Conservation (phyloP, 257 asterid species). For the Leonotis leonurus region DNA sequence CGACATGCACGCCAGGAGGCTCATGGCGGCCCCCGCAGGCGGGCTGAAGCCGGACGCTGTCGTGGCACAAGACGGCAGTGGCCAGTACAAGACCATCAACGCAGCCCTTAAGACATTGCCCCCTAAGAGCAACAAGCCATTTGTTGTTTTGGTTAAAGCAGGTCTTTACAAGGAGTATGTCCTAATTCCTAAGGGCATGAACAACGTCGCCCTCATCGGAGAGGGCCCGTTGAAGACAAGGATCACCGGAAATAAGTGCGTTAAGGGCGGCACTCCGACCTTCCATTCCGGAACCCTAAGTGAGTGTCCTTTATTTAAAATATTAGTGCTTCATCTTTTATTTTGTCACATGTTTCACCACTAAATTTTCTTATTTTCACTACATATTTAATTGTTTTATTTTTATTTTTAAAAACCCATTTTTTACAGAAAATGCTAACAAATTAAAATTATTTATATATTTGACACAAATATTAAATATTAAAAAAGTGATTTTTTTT, state of each 20-base stretch:
- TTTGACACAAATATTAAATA: no score
- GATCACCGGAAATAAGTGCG: constrained; percentile 40
- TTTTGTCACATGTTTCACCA: no score
- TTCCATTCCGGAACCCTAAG: constrained; percentile 44
- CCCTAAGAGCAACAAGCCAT: constrained; percentile 17
- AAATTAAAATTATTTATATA: no score
- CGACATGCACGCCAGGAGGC: constrained; percentile 20
- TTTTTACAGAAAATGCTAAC: no score
- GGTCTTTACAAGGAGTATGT: constrained; percentile 51
- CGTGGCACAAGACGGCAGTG: constrained; percentile 74
- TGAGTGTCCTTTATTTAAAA: not conserved
- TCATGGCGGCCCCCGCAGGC: constrained; percentile 18
- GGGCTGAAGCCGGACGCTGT: constrained; percentile 28
- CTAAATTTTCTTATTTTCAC: no score
- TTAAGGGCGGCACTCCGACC: constrained; percentile 33
- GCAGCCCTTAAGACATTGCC: constrained; percentile 16
- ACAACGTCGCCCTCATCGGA: constrained; percentile 42
- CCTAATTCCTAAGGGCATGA: constrained; percentile 22
- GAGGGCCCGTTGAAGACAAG: constrained; percentile 58
- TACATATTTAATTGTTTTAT: no score
- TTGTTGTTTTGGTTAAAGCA: constrained; percentile 42
- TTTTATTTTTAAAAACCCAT: no score
- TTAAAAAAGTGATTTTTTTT: no score
- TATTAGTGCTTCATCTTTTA: not conserved
- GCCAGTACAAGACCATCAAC: constrained; percentile 37